A percentile compares a stretch with the other conserved stretches of the same genome.
phyloP scores from a whole-genome alignment of 208 protist species.

The Leishmania tarentolae region DNA sequence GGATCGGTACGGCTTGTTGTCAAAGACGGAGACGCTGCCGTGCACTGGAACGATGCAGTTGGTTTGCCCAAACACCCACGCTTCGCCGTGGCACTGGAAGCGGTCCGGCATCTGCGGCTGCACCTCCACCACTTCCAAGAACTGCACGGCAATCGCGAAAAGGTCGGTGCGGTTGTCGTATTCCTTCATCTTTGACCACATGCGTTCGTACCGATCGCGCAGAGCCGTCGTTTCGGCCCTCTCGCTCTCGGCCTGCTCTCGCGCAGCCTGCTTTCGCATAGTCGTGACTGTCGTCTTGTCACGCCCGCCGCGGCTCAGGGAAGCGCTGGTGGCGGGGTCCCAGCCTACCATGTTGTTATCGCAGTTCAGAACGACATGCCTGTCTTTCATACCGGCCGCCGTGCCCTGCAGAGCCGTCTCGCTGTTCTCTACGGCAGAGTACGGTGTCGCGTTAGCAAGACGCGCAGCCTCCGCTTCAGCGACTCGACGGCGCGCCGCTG shows the following conservation, averaged over 20 bases:
- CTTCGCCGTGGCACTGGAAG: conserved; percentile 77
- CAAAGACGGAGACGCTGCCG: conserved; percentile 28
- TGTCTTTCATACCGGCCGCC: conserved; percentile 1
- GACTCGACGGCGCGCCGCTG: conserved; percentile 3
- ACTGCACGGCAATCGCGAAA: conserved; percentile 62
- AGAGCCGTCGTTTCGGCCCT: conserved; percentile 8
- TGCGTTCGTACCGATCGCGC: conserved; percentile 29
- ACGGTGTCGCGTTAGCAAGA: neutral
- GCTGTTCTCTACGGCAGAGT: neutral
- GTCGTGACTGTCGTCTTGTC: neutral
- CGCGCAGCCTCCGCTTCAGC: neutral
- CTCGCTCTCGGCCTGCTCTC: conserved; percentile 7
- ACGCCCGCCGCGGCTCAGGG: conserved; percentile 12
- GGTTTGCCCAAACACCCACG: conserved; percentile 57
- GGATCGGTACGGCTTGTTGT: conserved; percentile 54
- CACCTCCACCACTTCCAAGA: conserved; percentile 60
- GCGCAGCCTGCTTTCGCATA: conserved; percentile 1
- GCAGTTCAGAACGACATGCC: conserved; percentile 27
- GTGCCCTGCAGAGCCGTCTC: neutral
- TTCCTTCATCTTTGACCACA: conserved; percentile 37
- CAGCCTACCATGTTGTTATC: conserved; percentile 48
- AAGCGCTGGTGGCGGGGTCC: conserved; percentile 22
- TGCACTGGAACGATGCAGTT: conserved; percentile 23
- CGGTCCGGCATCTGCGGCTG: conserved; percentile 60
- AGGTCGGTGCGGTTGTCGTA: conserved; percentile 32